Percentiles rank a stretch among this genome's conserved stretches.
These are phyloP conservation scores for Triangularia setosa DNA, from an alignment of 2,329 filamentous ascomycete genomes.

Conservation along the genomic window DNA sequence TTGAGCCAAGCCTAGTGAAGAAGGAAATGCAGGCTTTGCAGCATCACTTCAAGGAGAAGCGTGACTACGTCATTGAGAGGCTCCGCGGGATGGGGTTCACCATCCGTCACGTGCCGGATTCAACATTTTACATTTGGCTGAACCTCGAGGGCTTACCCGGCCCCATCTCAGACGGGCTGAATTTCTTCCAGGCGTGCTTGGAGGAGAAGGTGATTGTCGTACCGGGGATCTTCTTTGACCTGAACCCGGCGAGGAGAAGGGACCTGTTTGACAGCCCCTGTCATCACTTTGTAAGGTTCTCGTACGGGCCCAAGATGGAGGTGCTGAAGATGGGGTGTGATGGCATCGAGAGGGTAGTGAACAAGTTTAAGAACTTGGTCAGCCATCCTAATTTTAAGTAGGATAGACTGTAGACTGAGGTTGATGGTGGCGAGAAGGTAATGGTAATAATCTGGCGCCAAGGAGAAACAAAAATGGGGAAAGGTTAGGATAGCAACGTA, in stretches of 20 bases:
- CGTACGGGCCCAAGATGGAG: conserved; percentile 80
- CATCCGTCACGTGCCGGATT: conserved; percentile 79
- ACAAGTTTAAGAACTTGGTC: conserved; percentile 44
- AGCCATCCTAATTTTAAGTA: conserved; percentile 8
- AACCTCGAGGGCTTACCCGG: conserved; percentile 66
- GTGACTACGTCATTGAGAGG: conserved; percentile 81
- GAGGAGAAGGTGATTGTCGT: conserved; percentile 95
- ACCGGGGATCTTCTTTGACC: conserved; percentile 94
- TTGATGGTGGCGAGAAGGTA: not conserved
- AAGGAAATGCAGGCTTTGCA: conserved; percentile 88
- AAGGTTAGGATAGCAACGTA: not conserved
- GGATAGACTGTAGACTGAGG: not conserved
- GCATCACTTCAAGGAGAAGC: conserved; percentile 83
- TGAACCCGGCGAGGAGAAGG: conserved; percentile 84
- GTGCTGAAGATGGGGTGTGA: conserved; percentile 74
- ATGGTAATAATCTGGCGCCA: not conserved
- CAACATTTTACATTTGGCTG: conserved; percentile 87
- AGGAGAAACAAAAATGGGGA: not conserved
- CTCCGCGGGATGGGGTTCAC: conserved; percentile 83
- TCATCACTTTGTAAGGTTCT: conserved; percentile 84
- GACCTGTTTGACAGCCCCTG: conserved; percentile 94
- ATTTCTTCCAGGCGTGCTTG: conserved; percentile 93
- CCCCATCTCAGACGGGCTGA: conserved; percentile 86
- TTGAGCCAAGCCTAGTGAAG: conserved; percentile 77
- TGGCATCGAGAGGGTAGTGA: conserved; percentile 77